These are phyloP conservation scores for Spirogloea muscicola DNA, from an alignment of 139 green algal species.

Conservation along the genomic window DNA sequence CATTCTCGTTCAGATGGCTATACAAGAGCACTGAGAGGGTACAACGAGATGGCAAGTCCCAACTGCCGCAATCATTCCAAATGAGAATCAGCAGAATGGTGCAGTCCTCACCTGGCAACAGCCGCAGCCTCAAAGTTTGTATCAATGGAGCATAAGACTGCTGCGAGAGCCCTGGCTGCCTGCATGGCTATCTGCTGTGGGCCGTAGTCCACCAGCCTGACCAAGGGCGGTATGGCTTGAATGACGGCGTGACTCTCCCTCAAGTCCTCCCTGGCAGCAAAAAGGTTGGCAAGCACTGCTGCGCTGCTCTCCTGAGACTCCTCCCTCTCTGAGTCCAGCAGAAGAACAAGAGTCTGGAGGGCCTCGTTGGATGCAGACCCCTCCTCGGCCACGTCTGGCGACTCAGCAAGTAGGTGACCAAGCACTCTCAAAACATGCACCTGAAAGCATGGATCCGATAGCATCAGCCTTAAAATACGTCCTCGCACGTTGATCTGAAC, in stretches of 20 bases:
- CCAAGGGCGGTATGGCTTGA: slow-evolving; percentile 27
- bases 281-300: slow-evolving; percentile 35
- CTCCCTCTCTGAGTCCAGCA: slow-evolving; percentile 27
- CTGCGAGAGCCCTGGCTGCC: slow-evolving; percentile 24
- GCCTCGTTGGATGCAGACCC: slow-evolving; percentile 28
- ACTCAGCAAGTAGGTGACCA: slow-evolving; percentile 30
- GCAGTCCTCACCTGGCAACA: no score
- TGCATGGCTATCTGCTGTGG: slow-evolving; percentile 34
- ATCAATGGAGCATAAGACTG: slow-evolving; percentile 37
- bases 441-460: no score
- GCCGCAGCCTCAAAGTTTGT: slow-evolving; percentile 25
- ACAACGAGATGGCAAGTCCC: no score
- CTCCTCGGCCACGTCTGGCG: slow-evolving; percentile 18
- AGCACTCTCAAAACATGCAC: slow-evolving; percentile 38
- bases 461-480: no score
- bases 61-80: no score
- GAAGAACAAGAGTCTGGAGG: slow-evolving; percentile 21
- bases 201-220: slow-evolving; percentile 22
- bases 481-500: no score
- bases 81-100: no score
- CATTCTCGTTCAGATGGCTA: no score
- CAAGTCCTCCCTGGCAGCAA: slow-evolving; percentile 35
- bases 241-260: slow-evolving; percentile 12
- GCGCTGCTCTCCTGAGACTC: slow-evolving; percentile 30
- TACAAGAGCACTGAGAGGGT: no score